Evolutionary conservation across 345 rosid genomes (phyloP).

Genomic region (Citrus sinensis): DNA sequence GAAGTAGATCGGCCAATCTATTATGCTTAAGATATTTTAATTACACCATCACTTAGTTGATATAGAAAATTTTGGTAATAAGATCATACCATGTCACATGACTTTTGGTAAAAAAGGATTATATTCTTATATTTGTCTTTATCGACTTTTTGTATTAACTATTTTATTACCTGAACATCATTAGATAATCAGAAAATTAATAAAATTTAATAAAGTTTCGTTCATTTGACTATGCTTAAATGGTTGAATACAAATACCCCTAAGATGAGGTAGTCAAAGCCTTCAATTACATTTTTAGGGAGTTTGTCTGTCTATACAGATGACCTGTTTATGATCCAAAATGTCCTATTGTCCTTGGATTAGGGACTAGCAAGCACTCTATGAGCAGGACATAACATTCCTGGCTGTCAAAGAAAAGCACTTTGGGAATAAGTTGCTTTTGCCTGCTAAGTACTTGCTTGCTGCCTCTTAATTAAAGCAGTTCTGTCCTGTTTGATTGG

Average conservation of each 20-base stretch:
- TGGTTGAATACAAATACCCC: too few species aligned
- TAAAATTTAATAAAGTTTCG: too few species aligned
- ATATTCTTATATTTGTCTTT: too few species aligned
- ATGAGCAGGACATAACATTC: not conserved
- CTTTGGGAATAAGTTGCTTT: not conserved
- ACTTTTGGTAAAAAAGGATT: too few species aligned
- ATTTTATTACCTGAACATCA: accelerated
- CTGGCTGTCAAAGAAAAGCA: not conserved
- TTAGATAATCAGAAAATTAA: too few species aligned
- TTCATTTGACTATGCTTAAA: accelerated
- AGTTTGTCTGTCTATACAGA: not conserved
- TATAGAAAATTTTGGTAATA: too few species aligned
- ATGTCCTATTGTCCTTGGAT: not conserved
- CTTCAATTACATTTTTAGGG: too few species aligned
- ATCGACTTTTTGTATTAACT: too few species aligned
- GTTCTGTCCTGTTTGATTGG: not conserved
- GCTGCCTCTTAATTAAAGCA: not conserved
- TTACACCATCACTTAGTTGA: too few species aligned
- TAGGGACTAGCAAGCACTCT: not conserved
- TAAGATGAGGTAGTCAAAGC: too few species aligned
- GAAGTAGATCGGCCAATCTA: accelerated
- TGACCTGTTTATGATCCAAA: not conserved
- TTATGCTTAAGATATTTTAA: too few species aligned
- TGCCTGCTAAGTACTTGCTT: not conserved
- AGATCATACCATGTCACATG: too few species aligned